Conservation (phyloP, 768 basidiomycete species). For the Rossbeevera mucosa region DNA sequence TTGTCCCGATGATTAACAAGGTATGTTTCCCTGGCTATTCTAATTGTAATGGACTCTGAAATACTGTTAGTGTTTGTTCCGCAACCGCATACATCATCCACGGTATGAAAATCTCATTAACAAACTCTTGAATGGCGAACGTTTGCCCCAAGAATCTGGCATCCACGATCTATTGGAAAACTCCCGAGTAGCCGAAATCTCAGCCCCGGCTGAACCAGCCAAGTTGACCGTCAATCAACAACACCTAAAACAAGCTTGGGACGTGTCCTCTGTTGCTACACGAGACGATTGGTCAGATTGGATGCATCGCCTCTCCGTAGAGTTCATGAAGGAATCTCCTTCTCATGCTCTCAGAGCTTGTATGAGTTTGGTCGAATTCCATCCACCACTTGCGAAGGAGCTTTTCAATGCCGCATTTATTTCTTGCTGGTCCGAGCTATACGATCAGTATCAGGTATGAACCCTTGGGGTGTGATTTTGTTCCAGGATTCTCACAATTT, state of each 20-base stretch:
- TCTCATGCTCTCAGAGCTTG: constrained; percentile 97
- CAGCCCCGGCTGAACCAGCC: constrained; percentile 79
- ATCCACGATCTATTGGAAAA: constrained; percentile 68
- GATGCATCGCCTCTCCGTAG: constrained; percentile 89
- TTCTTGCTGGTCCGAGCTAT: constrained; percentile 95
- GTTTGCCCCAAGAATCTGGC: constrained; percentile 79
- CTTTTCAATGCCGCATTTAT: constrained; percentile 98
- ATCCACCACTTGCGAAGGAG: constrained; percentile 87
- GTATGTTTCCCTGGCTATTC: constrained; percentile 34
- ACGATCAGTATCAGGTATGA: constrained; percentile 89
- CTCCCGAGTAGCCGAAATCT: constrained; percentile 62
- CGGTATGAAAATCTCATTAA: constrained; percentile 86
- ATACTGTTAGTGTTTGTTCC: constrained; percentile 57
- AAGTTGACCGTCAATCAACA: constrained; percentile 96
- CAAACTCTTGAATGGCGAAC: constrained; percentile 88
- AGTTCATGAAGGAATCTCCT: constrained; percentile 97
- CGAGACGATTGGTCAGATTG: constrained; percentile 92
- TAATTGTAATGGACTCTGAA: neutral
- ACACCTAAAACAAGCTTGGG: constrained; percentile 96
- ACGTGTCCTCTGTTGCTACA: constrained; percentile 68
- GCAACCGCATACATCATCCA: constrained; percentile 71
- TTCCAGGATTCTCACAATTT: constrained; percentile 5
- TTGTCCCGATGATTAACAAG: constrained; percentile 96
- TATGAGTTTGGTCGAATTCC: constrained; percentile 88
- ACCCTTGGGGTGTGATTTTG: neutral